Conservation (phyloP, 1,139 yeast species). For the Taphrina populina region DNA sequence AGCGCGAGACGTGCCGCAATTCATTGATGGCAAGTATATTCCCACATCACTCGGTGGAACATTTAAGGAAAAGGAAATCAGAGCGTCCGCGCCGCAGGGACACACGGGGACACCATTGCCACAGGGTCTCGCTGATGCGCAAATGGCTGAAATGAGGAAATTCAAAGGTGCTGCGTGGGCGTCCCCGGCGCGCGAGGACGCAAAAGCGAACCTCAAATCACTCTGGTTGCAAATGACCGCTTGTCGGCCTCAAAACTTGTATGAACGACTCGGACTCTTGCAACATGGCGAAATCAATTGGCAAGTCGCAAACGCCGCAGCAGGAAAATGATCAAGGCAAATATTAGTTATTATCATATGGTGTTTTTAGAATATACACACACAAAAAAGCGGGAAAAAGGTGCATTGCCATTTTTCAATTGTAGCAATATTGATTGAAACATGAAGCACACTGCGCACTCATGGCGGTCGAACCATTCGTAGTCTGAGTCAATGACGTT, state of each 20-base stretch:
- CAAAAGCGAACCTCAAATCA: constrained; percentile 14
- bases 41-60: constrained; percentile 32
- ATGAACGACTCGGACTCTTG: constrained; percentile 34
- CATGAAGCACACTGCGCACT: constrained; percentile 7
- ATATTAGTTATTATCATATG: too few species aligned
- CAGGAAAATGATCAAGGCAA: too few species aligned
- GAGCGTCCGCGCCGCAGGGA: constrained; percentile 19
- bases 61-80: constrained; percentile 30
- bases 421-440: constrained; percentile 17
- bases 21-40: constrained; percentile 26
- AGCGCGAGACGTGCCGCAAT: constrained; percentile 27
- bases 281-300: constrained; percentile 21
- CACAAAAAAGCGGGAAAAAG: not conserved
- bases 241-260: constrained; percentile 32
- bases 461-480: not conserved
- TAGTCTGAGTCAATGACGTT: not conserved
- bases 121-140: constrained; percentile 12
- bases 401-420: not conserved
- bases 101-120: constrained; percentile 5
- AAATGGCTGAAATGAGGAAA: constrained; percentile 19
- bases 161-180: constrained; percentile 18
- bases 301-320: constrained; percentile 4
- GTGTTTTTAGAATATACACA: too few species aligned
- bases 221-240: constrained; percentile 31
- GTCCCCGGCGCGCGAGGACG: constrained; percentile 9